Evolutionary conservation across 768 basidiomycete species (phyloP).

Genomic region (Scleroderma bovista): DNA sequence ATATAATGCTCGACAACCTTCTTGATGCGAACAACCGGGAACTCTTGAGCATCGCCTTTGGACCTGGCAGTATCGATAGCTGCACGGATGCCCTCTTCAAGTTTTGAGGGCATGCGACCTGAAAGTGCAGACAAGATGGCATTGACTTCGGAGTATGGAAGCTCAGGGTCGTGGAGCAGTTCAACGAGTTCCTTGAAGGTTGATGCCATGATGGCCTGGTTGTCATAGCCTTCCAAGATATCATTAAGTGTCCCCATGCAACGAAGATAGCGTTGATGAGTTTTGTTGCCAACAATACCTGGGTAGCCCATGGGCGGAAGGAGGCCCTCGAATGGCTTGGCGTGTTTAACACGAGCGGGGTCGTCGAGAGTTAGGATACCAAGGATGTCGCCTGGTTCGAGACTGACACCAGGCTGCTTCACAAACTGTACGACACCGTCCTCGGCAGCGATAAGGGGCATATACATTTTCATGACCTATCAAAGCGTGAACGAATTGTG

Average conservation of each 20-base stretch:
- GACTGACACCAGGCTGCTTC: constrained; percentile 96
- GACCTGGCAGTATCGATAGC: constrained; percentile 71
- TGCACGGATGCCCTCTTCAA: constrained; percentile 81
- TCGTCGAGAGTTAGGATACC: constrained; percentile 96
- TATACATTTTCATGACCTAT: constrained; percentile 99
- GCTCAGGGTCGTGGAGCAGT: constrained; percentile 76
- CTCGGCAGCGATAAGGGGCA: constrained; percentile 93
- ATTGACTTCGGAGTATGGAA: constrained; percentile 82
- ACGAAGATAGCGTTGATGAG: constrained; percentile 77
- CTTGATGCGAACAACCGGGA: constrained; percentile 83
- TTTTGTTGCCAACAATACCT: constrained; percentile 80
- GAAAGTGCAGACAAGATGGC: constrained; percentile 84
- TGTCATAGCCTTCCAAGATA: constrained; percentile 95
- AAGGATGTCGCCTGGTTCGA: constrained; percentile 95
- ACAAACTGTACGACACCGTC: constrained; percentile 93
- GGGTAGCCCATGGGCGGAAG: constrained; percentile 85
- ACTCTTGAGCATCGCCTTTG: constrained; percentile 74
- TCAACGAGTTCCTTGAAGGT: constrained; percentile 84
- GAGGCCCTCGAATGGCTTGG: constrained; percentile 95
- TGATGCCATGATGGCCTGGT: constrained; percentile 82
- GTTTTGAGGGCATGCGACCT: constrained; percentile 87
- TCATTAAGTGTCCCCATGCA: constrained; percentile 77
- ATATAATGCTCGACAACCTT: constrained; percentile 83
- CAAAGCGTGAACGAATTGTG: neutral
- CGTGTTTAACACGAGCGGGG: constrained; percentile 93